Evolutionary conservation across 192 early-diverging fungal genomes (phyloP), one percentile per base, ranked within the genome.

Genomic region (Coemansia nantahalensis): DNA sequence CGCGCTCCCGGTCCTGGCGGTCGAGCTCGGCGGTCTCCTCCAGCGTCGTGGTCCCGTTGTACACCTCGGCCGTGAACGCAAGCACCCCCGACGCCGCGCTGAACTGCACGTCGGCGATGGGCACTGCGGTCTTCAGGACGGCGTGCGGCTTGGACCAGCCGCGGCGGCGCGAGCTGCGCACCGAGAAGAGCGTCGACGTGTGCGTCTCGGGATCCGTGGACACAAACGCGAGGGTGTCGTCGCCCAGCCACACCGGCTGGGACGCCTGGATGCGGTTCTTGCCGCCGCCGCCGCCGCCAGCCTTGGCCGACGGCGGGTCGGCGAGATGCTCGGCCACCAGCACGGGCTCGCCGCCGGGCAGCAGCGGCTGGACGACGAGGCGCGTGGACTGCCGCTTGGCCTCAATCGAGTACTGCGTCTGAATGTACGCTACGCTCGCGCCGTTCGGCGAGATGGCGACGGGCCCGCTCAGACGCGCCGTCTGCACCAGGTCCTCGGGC

Each of bases 31-130:
- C 81, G 4, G 83, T 80, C 16, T 77, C 79, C 19, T 81, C 73
- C 22, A 90, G 56, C 2, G 80, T 61, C 7, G 65, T 69, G 17
- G 83, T 78, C 9, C 56, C 75, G 23, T 58, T 55, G 56, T 87
- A 85, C 10, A 91, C 87, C 9, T 71, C 67, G 19, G 89, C 89
- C 0, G 83, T 82, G 56, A 91, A 89, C 8, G 78, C 85, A 21
- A 87, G 64, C 16, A 78, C 45, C 14, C 66, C 60, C 8, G 82
- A 65, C 8, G 56, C 59, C 21, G 37, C 18, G 51, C 77, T 80
- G 61, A 65, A 88, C 51, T 87, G 83, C 49, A 85, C 39, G 54
- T 83, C 79, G 1, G 60, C 70, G 14, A 86, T 78, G 15, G 86
- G 83, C 49, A 56, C 54, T 0, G 62, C 51, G 10, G 31, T 48